Percentiles rank a stretch among this genome's conserved stretches.
Conservation (phyloP, 257 asterid genomes). For the Cinchona pubescens region DNA sequence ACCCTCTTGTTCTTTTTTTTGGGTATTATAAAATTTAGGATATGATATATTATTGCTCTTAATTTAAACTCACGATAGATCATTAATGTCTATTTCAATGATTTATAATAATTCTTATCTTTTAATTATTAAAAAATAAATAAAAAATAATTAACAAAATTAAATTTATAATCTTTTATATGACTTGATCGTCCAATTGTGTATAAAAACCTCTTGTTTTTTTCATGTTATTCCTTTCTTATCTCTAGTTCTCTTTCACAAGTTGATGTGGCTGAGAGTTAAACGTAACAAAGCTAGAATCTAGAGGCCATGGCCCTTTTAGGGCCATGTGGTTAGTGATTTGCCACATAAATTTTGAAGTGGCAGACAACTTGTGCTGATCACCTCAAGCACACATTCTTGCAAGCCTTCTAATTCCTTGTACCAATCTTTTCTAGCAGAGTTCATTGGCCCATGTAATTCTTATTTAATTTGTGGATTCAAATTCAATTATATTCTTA, state of each 20-base stretch:
- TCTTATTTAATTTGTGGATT: background rate
- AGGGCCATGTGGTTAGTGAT: conserved; percentile 28
- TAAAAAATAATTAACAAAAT: too few species aligned
- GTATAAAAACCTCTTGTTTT: too few species aligned
- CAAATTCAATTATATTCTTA: background rate
- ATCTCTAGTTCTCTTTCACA: background rate
- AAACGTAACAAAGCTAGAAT: background rate
- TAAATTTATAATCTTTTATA: too few species aligned
- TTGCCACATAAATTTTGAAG: conserved; percentile 26
- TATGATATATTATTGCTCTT: too few species aligned
- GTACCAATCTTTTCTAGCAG: background rate
- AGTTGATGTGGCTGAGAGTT: background rate
- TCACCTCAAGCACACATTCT: background rate
- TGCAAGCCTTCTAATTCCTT: background rate
- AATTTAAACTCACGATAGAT: too few species aligned
- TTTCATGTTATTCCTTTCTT: background rate
- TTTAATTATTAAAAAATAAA: too few species aligned
- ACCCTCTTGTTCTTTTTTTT: too few species aligned
- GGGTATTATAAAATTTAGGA: too few species aligned
- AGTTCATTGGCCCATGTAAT: background rate
- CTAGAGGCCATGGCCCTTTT: conserved; percentile 1
- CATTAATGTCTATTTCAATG: too few species aligned
- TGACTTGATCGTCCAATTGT: too few species aligned
- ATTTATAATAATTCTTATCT: too few species aligned
- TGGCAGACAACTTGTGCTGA: conserved; percentile 39